Conservation (phyloP, 164 flowering plant genomes). For the Saururus chinensis region DNA sequence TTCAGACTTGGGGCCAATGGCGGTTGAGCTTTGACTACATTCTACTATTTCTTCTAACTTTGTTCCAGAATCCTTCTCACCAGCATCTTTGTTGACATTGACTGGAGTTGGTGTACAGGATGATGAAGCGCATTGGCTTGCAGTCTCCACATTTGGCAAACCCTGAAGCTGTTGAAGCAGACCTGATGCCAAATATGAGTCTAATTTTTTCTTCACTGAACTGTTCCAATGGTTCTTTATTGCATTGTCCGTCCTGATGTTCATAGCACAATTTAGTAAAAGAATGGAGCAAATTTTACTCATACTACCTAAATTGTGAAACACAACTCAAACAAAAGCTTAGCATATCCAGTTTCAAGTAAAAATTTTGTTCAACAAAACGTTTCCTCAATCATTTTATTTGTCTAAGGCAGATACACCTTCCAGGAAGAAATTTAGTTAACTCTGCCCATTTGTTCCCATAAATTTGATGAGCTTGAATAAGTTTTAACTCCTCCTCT, state of each 20-base stretch:
- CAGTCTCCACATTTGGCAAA: slow-evolving; percentile 34
- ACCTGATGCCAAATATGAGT: slow-evolving; percentile 73
- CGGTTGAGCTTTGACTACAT: slow-evolving; percentile 65
- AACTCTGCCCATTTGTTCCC: slow-evolving; percentile 99
- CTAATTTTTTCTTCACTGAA: slow-evolving; percentile 91
- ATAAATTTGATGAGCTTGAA: slow-evolving; percentile 84
- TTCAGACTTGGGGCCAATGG: slow-evolving; percentile 10
- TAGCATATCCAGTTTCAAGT: background rate
- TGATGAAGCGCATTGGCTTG: slow-evolving; percentile 29
- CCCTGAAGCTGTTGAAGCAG: slow-evolving; percentile 52
- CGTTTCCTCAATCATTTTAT: background rate
- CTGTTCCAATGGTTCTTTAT: slow-evolving; percentile 99
- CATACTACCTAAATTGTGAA: no score
- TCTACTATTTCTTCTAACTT: slow-evolving; percentile 64
- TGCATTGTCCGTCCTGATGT: slow-evolving; percentile 94
- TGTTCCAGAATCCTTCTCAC: slow-evolving; percentile 20
- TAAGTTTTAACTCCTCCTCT: slow-evolving; percentile 81
- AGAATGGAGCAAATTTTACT: background rate
- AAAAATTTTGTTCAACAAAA: no score
- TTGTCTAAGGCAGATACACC: slow-evolving; percentile 26
- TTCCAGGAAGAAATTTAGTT: slow-evolving; percentile 86
- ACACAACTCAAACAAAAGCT: background rate
- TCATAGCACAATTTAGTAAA: background rate
- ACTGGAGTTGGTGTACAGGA: slow-evolving; percentile 35
- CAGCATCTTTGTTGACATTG: slow-evolving; percentile 36